A percentile compares a stretch with the other conserved stretches of the same genome.
phyloP scores from a whole-genome alignment of 768 basidiomycete genomes.

The Sarcodon sp. region DNA sequence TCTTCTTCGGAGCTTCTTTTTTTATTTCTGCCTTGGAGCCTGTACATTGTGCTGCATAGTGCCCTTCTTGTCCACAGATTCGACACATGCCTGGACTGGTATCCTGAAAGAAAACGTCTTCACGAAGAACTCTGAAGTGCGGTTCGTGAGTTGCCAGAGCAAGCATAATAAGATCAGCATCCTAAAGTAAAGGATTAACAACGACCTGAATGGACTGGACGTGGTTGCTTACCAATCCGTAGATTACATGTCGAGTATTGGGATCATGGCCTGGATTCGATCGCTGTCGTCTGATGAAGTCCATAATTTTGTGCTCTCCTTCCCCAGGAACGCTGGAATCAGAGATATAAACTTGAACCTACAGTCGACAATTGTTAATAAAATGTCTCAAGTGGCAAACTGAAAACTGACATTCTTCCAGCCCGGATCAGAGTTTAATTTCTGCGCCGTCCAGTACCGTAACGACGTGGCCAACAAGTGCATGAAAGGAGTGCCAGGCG shows the following conservation, averaged over 20 bases:
- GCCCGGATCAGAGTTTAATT: slow-evolving; percentile 89
- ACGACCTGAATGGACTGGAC: background rate
- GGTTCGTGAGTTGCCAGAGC: slow-evolving; percentile 97
- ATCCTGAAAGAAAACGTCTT: slow-evolving; percentile 92
- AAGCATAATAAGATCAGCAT: slow-evolving; percentile 99
- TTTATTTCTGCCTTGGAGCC: slow-evolving; percentile 57
- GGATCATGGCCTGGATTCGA: slow-evolving; percentile 83
- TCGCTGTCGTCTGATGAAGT: slow-evolving; percentile 87
- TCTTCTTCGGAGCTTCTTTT: slow-evolving; percentile 64
- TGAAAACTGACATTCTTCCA: slow-evolving; percentile 66
- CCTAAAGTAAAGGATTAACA: slow-evolving; percentile 32
- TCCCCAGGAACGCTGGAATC: slow-evolving; percentile 97
- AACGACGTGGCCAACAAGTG: slow-evolving; percentile 75
- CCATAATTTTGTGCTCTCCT: slow-evolving; percentile 99
- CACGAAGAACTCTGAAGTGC: slow-evolving; percentile 92
- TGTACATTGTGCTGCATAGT: slow-evolving; percentile 92
- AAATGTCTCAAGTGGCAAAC: background rate
- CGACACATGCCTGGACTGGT: slow-evolving; percentile 69
- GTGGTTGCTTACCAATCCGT: slow-evolving; percentile 64
- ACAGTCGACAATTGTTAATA: background rate
- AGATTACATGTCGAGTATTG: slow-evolving; percentile 94
- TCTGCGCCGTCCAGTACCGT: slow-evolving; percentile 93
- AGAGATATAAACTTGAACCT: slow-evolving; percentile 95
- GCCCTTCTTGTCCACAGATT: slow-evolving; percentile 89
- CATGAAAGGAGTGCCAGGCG: slow-evolving; percentile 99